Percentiles rank a stretch among this genome's conserved stretches.
Evolutionary conservation across 2,329 filamentous ascomycete genomes (phyloP).

Genomic region (Penicillium fuscoglaucum): DNA sequence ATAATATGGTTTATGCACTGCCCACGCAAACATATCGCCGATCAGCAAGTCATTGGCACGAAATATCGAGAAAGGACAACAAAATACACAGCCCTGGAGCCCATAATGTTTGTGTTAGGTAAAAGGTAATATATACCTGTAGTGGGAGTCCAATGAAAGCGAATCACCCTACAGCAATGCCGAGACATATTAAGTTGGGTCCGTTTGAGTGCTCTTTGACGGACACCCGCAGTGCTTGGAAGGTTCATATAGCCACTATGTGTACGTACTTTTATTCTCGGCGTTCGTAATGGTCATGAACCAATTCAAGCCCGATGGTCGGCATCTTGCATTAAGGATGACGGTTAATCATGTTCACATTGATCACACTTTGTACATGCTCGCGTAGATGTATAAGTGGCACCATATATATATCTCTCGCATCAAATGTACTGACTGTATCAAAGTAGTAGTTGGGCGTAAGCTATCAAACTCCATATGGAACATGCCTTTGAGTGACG

Average conservation of each 20-base stretch:
- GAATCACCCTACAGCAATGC: not conserved
- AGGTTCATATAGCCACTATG: not conserved
- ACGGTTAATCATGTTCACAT: not conserved
- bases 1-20: not conserved
- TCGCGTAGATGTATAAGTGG: too few species aligned
- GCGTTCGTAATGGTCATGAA: not conserved
- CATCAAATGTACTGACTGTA: not conserved
- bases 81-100: not conserved
- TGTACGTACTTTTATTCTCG: not conserved
- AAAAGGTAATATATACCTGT: not conserved
- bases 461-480: conserved; percentile 3
- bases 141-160: not conserved
- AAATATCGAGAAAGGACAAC: not conserved
- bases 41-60: not conserved
- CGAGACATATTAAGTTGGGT: not conserved
- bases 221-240: not conserved
- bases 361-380: not conserved
- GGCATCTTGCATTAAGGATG: not conserved
- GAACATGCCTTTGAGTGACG: not conserved
- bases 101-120: not conserved
- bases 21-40: not conserved
- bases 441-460: not conserved
- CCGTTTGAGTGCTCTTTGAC: not conserved
- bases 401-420: not conserved
- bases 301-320: accelerated